Evolutionary conservation across 2,329 filamentous ascomycete genomes (phyloP).

Genomic region (Colletotrichum costaricense): DNA sequence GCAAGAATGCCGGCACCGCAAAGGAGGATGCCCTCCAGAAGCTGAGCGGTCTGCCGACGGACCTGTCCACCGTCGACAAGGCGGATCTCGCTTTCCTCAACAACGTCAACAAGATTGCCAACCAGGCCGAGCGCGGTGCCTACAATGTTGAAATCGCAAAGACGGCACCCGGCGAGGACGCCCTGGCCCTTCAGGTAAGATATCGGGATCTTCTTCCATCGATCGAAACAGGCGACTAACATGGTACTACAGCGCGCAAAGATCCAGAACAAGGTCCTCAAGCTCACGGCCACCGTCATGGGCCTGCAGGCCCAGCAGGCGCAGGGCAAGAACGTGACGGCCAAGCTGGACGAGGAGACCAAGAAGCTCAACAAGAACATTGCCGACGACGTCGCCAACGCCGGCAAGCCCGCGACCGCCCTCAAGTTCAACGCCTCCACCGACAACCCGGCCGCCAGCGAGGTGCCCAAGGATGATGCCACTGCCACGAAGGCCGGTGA

Average conservation of each 20-base stretch:
- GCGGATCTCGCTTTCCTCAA: conserved; percentile 61
- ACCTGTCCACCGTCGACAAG: conserved; percentile 56
- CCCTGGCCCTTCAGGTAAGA: conserved; percentile 58
- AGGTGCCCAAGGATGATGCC: conserved; percentile 26
- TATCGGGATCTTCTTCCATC: not conserved
- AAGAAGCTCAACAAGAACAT: conserved; percentile 67
- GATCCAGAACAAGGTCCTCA: conserved; percentile 71
- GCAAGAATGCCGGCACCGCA: conserved; percentile 57
- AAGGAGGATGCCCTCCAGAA: conserved; percentile 55
- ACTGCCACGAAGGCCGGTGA: conserved; percentile 19
- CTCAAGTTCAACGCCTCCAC: conserved; percentile 36
- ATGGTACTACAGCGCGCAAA: conserved; percentile 56
- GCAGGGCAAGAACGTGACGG: conserved; percentile 59
- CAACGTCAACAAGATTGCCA: conserved; percentile 62
- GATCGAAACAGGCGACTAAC: not conserved
- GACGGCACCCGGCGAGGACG: conserved; percentile 55
- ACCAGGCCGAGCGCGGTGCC: conserved; percentile 62
- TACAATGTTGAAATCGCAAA: conserved; percentile 64
- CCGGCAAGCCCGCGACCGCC: conserved; percentile 56
- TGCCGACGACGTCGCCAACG: conserved; percentile 55
- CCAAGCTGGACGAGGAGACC: conserved; percentile 57
- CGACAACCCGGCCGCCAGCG: conserved; percentile 25
- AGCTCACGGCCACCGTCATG: conserved; percentile 63
- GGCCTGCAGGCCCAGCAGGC: conserved; percentile 61
- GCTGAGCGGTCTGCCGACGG: conserved; percentile 49